phyloP scores from a whole-genome alignment of 768 basidiomycete genomes.

The Lactarius sanguifluus region DNA sequence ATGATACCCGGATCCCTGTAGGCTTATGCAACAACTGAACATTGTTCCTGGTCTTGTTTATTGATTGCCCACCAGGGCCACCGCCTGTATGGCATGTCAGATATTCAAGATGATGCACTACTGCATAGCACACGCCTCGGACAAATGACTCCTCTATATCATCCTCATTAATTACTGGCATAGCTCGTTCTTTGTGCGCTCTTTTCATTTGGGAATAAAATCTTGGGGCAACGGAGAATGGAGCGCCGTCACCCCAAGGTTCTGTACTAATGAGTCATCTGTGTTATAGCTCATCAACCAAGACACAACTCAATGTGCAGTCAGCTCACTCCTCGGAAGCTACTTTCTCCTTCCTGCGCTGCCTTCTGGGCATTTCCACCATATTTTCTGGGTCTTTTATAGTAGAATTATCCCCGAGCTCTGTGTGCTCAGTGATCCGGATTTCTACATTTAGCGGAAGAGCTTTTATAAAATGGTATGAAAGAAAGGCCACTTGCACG shows the following conservation, averaged over 20 bases:
- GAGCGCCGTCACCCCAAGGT: conserved; percentile 17
- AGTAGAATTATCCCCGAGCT: conserved; percentile 80
- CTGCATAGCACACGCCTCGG: conserved; percentile 54
- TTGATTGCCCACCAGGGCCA: conserved; percentile 94
- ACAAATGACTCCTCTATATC: conserved; percentile 90
- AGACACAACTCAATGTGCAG: neutral
- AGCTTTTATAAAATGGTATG: neutral
- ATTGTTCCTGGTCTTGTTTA: conserved; percentile 93
- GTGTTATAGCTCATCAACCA: conserved; percentile 22
- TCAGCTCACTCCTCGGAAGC: conserved; percentile 19
- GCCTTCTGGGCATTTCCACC: conserved; percentile 48
- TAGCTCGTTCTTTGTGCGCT: conserved; percentile 58
- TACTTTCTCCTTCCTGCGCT: conserved; percentile 26
- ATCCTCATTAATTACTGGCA: conserved; percentile 70
- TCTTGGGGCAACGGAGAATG: conserved; percentile 34
- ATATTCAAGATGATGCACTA: conserved; percentile 13
- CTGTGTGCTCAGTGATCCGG: conserved; percentile 75
- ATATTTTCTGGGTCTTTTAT: conserved; percentile 61
- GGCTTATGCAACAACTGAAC: conserved; percentile 89
- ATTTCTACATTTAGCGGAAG: conserved; percentile 48
- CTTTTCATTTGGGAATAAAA: conserved; percentile 72
- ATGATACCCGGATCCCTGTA: conserved; percentile 80
- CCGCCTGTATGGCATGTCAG: conserved; percentile 52
- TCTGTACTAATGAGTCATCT: conserved; percentile 33
- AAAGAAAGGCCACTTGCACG: conserved; percentile 29